Evolutionary conservation across 1,284 basidiomycete genomes (phyloP), one percentile per base, ranked within the genome.

Genomic region (Leccinum variabile): DNA sequence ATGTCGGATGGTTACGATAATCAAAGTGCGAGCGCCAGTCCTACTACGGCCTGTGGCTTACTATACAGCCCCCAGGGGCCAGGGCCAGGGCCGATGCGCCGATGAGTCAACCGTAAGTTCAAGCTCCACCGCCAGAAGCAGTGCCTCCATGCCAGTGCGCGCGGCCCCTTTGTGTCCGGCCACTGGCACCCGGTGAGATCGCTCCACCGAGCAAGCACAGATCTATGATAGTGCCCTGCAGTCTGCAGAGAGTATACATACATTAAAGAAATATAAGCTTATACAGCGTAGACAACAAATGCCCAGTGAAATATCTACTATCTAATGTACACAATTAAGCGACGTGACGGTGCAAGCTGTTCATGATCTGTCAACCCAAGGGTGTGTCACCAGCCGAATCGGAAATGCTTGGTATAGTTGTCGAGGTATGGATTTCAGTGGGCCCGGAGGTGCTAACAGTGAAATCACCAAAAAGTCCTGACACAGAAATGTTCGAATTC

Each of bases 401-500:
- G 83, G 80, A 55, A 85, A 75, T 14, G 76, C 70, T 32, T 80
- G 69, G 65, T 80, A 78, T n/a, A 81, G 37, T 63, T 74, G 68
- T 69, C 69, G 33, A 68, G 65, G 62, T 76, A 76, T 56, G 70
- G 73, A 22, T 76, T 57, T 71, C 64, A 67, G 57, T 39, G 63
- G 69, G 16, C 60, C 71, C 66, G 55, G 74, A 25, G 54, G 67
- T 64, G 50, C 69, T 63, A 86, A 58, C 49, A 74, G 61, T 1
- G 76, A 74, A 16, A 87, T 68, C 6, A 81, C 76, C 53, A 89
- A 76, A 63, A 83, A 86, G 67, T 88, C 86, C 86, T 88, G 67
- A 13, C 44, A 54, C 13, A 65, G 14, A 25, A 11, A n/a, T 61
- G 53, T 59, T 61, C 25, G 14, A 56, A 60, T 64, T 39, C 7